Base-by-base conservation (phyloP, 2,329 filamentous ascomycete genomes). In the Elsinoe australis region DNA sequence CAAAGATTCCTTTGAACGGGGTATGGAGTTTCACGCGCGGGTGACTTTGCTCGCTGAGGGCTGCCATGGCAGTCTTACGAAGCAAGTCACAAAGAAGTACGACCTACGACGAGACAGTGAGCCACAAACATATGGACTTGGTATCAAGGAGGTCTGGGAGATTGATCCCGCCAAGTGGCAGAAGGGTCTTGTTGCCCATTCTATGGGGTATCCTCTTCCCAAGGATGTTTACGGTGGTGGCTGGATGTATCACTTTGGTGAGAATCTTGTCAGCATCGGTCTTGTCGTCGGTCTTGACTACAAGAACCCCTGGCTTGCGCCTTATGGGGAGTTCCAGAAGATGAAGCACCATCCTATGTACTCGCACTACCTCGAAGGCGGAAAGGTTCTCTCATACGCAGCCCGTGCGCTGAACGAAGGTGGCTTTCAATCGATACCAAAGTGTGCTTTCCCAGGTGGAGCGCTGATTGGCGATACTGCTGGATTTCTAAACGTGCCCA, bases 161-260 rank as follows among this genome's bases (percentile, higher is more conserved):
- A 77, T 98, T 24, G 79, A 88, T 58, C 88, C 92, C 0, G 87
- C 86, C 58, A 96, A 94, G 68, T 96, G 95, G 68, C 75, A 83
- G 52, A 85, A 85, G 61, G 92, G 92, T 47, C 73, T 90, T 56
- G 79, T 96, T 36, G 79, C 82, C 3, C 92, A 98, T 70, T 85
- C 87, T 3, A 80, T 98, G 82, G 92, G 92, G 15, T 96, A 94
- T 61, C 92, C 92, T 15, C 70, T 98, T 35, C 79, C 87, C 12
- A 79, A 75, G 58, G 84, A 96, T 62, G 92, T 89, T 6, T 98
- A 98, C 63, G 92, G 92, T 56, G 92, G 92, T 55, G 88, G 86
- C n/a, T 98, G 88, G 82, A 89, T 98, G 86, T 98, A 98, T 63
- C 92, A 98, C 67, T 98, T 96, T 66, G 92, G 89, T 29, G 90